Evolutionary conservation across 2,329 filamentous ascomycete species (phyloP).

Genomic region (Trichoderma atroviride): DNA sequence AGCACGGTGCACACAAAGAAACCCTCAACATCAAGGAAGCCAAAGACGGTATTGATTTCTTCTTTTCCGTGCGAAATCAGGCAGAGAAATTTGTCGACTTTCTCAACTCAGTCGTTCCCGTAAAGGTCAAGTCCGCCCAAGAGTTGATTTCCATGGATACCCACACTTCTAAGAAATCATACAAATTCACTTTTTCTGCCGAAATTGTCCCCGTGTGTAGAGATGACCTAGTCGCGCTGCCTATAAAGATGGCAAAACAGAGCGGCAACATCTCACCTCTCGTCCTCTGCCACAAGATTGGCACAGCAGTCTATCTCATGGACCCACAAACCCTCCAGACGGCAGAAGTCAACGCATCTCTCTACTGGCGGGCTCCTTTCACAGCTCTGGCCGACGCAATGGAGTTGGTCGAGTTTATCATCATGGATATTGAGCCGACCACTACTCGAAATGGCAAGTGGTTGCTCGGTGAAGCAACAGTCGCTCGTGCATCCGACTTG

Average conservation of each 20-base stretch:
- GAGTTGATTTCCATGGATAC: slow-evolving; percentile 92
- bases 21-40: slow-evolving; percentile 98
- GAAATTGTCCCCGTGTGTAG: slow-evolving; percentile 95
- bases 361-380: slow-evolving; percentile 94
- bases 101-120: slow-evolving; percentile 76
- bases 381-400: slow-evolving; percentile 78
- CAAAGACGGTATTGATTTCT: slow-evolving; percentile 95
- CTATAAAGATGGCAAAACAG: slow-evolving; percentile 83
- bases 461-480: slow-evolving; percentile 82
- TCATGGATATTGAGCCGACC: slow-evolving; percentile 89
- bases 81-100: slow-evolving; percentile 94
- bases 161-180: slow-evolving; percentile 87
- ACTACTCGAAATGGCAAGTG: slow-evolving; percentile 78
- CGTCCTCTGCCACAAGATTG: slow-evolving; percentile 82
- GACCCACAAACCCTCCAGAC: slow-evolving; percentile 91
- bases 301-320: slow-evolving; percentile 85
- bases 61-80: slow-evolving; percentile 85
- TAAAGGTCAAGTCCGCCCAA: slow-evolving; percentile 73
- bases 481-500: slow-evolving; percentile 84
- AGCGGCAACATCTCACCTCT: slow-evolving; percentile 88
- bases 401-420: slow-evolving; percentile 86
- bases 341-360: slow-evolving; percentile 76
- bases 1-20: slow-evolving; percentile 87
- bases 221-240: slow-evolving; percentile 92
- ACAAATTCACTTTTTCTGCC: slow-evolving; percentile 91